These are phyloP conservation scores for Neonectria magnoliae DNA, from an alignment of 2,329 filamentous ascomycete genomes.

Conservation along the genomic window DNA sequence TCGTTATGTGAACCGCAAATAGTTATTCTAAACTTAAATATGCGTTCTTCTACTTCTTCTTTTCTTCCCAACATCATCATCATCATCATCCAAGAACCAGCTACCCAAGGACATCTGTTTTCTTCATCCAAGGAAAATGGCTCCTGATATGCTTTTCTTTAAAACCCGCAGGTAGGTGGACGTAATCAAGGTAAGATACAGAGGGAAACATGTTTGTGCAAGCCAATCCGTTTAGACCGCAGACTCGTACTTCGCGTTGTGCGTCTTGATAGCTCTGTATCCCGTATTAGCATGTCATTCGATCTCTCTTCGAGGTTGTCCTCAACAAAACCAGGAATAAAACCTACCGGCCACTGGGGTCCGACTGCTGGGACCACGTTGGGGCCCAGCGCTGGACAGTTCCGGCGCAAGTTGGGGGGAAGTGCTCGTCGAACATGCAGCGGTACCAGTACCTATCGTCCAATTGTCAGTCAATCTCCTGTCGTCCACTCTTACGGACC, in stretches of 20 bases:
- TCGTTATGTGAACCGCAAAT: neutral
- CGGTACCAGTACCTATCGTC: slow-evolving; percentile 88
- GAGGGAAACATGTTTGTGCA: slow-evolving; percentile 27
- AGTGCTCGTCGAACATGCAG: slow-evolving; percentile 98
- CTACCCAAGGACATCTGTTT: slow-evolving; percentile 39
- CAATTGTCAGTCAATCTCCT: slow-evolving; percentile 38
- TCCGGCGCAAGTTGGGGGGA: slow-evolving; percentile 88
- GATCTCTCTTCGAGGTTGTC: neutral
- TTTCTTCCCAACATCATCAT: slow-evolving; percentile 30
- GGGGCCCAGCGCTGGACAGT: slow-evolving; percentile 98
- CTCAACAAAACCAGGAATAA: neutral
- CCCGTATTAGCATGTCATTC: slow-evolving; percentile 28
- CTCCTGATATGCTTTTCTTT: slow-evolving; percentile 52
- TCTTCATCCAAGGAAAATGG: slow-evolving; percentile 58
- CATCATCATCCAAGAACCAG: slow-evolving; percentile 37
- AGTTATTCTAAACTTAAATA: slow-evolving; percentile 13
- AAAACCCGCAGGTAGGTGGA: slow-evolving; percentile 25
- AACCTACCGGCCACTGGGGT: slow-evolving; percentile 86
- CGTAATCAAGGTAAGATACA: slow-evolving; percentile 39
- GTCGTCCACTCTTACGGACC: neutral
- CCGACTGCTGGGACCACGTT: slow-evolving; percentile 95
- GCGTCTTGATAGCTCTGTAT: slow-evolving; percentile 76
- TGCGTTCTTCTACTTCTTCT: slow-evolving; percentile 18
- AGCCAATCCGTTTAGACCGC: slow-evolving; percentile 48
- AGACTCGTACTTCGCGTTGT: slow-evolving; percentile 77